Evolutionary conservation across 495 filamentous ascomycete genomes (phyloP).

Genomic region (Melanomma pulvis-pyrius): DNA sequence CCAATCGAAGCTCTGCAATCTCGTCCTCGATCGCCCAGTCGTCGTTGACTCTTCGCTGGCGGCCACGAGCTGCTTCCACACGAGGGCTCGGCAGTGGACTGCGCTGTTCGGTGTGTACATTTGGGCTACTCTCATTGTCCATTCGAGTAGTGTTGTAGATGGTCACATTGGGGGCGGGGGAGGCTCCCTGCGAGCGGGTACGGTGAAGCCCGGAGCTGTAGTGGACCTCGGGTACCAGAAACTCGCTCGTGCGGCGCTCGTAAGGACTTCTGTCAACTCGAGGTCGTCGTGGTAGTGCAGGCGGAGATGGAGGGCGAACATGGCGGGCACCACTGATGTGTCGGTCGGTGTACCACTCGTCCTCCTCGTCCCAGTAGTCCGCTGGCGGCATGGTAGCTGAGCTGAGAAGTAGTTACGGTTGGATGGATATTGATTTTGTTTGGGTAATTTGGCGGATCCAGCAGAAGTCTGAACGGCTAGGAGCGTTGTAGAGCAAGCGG

Average conservation of each 20-base stretch:
- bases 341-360: conserved; percentile 31
- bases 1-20: conserved; percentile 36
- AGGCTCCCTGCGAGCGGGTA: conserved; percentile 43
- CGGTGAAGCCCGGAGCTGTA: conserved; percentile 40
- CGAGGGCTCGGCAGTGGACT: conserved; percentile 25
- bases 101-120: conserved; percentile 31
- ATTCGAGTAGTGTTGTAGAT: conserved; percentile 43
- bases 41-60: conserved; percentile 26
- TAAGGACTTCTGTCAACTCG: conserved; percentile 6
- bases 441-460: background rate
- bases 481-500: background rate
- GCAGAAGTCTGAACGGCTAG: background rate
- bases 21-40: conserved; percentile 39
- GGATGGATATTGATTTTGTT: background rate
- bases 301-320: conserved; percentile 22
- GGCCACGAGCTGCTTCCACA: conserved; percentile 25
- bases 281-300: background rate
- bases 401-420: background rate
- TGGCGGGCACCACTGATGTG: conserved; percentile 34
- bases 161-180: conserved; percentile 42
- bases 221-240: conserved; percentile 25
- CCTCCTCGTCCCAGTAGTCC: conserved; percentile 36
- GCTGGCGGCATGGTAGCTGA: conserved; percentile 16
- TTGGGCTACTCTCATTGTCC: conserved; percentile 36
- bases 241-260: conserved; percentile 12